Conservation (phyloP, 495 filamentous ascomycete species). For the Penicillium pancosmium region DNA sequence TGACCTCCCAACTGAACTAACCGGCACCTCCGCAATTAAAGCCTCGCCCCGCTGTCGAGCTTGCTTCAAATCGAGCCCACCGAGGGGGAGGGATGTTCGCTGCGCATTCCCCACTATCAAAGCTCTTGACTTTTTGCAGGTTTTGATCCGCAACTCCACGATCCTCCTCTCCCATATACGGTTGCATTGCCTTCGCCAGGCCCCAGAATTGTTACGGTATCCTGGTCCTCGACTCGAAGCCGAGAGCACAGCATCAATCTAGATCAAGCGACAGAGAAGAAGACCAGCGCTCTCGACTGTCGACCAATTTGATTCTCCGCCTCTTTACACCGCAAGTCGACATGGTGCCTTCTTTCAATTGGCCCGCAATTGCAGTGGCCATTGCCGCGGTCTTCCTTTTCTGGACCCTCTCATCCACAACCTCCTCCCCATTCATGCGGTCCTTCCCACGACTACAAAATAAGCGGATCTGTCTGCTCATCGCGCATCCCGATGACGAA, state of each 20-base stretch:
- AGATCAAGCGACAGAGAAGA: not conserved
- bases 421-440: constrained; percentile 61
- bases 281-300: too few species aligned
- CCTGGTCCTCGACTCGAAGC: not conserved
- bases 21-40: constrained; percentile 4
- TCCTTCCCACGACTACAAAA: constrained; percentile 71
- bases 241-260: not conserved
- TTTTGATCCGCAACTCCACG: constrained; percentile 14
- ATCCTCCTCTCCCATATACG: constrained; percentile 3
- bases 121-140: constrained; percentile 17
- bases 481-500: constrained; percentile 97
- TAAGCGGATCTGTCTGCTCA: constrained; percentile 85
- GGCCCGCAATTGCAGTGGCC: constrained; percentile 36
- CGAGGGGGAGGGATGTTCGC: constrained; percentile 19
- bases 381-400: constrained; percentile 41
- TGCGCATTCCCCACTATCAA: constrained; percentile 24
- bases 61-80: not conserved
- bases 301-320: not conserved
- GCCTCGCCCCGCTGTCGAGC: not conserved
- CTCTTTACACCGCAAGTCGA: not conserved
- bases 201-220: not conserved
- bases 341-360: constrained; percentile 22
- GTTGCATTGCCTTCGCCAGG: not conserved
- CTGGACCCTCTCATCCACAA: constrained; percentile 56
- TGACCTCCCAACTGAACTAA: not conserved